Percentiles rank a stretch among this genome's conserved stretches.
These are phyloP conservation scores for Cutaneotrichosporon sp. DNA, from an alignment of 1,284 basidiomycete genomes.

Conservation along the genomic window DNA sequence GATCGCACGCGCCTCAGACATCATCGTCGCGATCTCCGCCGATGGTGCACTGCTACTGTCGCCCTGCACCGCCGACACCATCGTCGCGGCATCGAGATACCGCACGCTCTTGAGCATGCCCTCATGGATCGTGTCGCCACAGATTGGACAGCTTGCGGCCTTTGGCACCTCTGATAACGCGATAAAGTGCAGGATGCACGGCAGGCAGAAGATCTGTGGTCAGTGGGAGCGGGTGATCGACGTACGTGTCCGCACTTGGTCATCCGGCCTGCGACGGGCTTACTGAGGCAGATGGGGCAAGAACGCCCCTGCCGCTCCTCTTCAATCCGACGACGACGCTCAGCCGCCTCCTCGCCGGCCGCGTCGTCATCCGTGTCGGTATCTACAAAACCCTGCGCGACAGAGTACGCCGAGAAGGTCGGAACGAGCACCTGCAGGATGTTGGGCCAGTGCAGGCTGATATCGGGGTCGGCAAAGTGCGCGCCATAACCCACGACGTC, in stretches of 20 bases:
- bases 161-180: conserved; percentile 74
- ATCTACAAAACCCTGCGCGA: conserved; percentile 51
- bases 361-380: conserved; percentile 37
- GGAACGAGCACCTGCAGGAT: conserved; percentile 93
- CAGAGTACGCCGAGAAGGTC: conserved; percentile 57
- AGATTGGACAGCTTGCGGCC: conserved; percentile 91
- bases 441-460: conserved; percentile 94
- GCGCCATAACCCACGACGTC: conserved; percentile 78
- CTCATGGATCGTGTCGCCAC: conserved; percentile 88
- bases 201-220: conserved; percentile 55
- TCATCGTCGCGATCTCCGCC: conserved; percentile 12
- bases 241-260: conserved; percentile 95
- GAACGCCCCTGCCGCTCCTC: conserved; percentile 57
- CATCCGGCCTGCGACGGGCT: conserved; percentile 90
- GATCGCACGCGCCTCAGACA: conserved; percentile 48
- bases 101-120: conserved; percentile 88
- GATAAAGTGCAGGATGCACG: conserved; percentile 70
- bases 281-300: conserved; percentile 87
- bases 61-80: conserved; percentile 37
- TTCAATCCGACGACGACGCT: conserved; percentile 37
- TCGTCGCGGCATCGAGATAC: conserved; percentile 51
- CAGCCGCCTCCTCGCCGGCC: conserved; percentile 41
- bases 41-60: conserved; percentile 25
- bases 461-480: conserved; percentile 92
- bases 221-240: conserved; percentile 71